These are phyloP conservation scores for Kalaharituber pfeilii DNA, from an alignment of 2,329 filamentous ascomycete species.

Conservation along the genomic window DNA sequence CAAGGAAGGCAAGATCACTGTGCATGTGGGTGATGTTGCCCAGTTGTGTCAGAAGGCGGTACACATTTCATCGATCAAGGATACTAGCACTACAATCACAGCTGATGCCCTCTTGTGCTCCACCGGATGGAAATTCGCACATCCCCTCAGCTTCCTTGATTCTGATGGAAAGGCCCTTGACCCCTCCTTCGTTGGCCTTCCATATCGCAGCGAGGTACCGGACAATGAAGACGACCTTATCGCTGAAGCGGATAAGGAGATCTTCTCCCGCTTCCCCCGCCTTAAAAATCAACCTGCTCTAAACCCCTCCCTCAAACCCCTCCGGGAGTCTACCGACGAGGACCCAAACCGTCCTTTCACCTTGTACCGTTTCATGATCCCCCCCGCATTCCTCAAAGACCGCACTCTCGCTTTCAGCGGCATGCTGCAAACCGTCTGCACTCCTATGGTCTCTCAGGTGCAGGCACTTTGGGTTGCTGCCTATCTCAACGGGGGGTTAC, in stretches of 20 bases:
- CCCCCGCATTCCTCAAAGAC: constrained; percentile 12
- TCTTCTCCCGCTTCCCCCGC: constrained; percentile 35
- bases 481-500: constrained; percentile 41
- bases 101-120: constrained; percentile 37
- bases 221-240: constrained; percentile 24
- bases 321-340: constrained; percentile 20
- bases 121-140: constrained; percentile 39
- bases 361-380: constrained; percentile 5
- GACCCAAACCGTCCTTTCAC: constrained; percentile 5
- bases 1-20: constrained; percentile 33
- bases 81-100: constrained; percentile 26
- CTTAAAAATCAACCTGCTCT: constrained; percentile 36
- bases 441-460: constrained; percentile 30
- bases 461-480: constrained; percentile 48
- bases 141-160: constrained; percentile 37
- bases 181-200: constrained; percentile 33
- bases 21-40: constrained; percentile 38
- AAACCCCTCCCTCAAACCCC: constrained; percentile 32
- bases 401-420: constrained; percentile 32
- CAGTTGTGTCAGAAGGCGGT: constrained; percentile 33
- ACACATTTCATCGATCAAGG: constrained; percentile 30
- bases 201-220: constrained; percentile 29
- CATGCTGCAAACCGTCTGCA: constrained; percentile 31
- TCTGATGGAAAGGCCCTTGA: constrained; percentile 28
- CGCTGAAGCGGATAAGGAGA: constrained; percentile 33